Conservation (phyloP, 495 filamentous ascomycete species). For the Penicillium desertorum region DNA sequence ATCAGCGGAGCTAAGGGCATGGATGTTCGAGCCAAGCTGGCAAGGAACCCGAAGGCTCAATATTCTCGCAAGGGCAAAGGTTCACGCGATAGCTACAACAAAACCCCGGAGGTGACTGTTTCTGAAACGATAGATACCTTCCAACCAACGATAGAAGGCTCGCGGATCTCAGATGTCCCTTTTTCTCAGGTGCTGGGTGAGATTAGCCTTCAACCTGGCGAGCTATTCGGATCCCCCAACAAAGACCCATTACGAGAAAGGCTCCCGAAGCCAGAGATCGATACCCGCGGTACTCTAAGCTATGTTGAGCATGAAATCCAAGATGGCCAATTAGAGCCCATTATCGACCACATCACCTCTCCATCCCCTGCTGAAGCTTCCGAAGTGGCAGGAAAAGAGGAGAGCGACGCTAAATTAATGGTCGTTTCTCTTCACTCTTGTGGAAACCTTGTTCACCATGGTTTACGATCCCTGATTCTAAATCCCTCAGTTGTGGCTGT, state of each 20-base stretch:
- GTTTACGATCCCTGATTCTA: constrained; percentile 75
- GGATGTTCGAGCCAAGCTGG: constrained; percentile 73
- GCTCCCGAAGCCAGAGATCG: constrained; percentile 26
- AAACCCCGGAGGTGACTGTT: constrained; percentile 25
- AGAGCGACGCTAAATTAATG: constrained; percentile 57
- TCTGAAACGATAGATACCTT: constrained; percentile 7
- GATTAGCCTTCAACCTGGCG: constrained; percentile 34
- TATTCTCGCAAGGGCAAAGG: constrained; percentile 71
- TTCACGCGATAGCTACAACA: constrained; percentile 48
- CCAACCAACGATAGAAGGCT: not conserved
- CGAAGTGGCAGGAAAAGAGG: constrained; percentile 9
- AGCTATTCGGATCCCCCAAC: constrained; percentile 19
- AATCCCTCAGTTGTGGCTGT: constrained; percentile 84
- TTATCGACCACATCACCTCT: constrained; percentile 65
- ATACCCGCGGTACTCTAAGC: constrained; percentile 40
- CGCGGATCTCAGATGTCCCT: constrained; percentile 23
- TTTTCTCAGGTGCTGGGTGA: constrained; percentile 41
- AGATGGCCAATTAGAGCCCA: constrained; percentile 70
- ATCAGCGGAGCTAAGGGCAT: constrained; percentile 82
- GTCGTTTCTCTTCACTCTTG: constrained; percentile 97
- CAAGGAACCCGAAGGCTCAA: constrained; percentile 53
- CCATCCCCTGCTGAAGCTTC: constrained; percentile 13
- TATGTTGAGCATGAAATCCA: constrained; percentile 55
- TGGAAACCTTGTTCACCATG: constrained; percentile 92
- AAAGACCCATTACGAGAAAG: constrained; percentile 23